Base-by-base conservation (phyloP, 1,284 basidiomycete genomes). In the Microbotryomycetes sp. region DNA sequence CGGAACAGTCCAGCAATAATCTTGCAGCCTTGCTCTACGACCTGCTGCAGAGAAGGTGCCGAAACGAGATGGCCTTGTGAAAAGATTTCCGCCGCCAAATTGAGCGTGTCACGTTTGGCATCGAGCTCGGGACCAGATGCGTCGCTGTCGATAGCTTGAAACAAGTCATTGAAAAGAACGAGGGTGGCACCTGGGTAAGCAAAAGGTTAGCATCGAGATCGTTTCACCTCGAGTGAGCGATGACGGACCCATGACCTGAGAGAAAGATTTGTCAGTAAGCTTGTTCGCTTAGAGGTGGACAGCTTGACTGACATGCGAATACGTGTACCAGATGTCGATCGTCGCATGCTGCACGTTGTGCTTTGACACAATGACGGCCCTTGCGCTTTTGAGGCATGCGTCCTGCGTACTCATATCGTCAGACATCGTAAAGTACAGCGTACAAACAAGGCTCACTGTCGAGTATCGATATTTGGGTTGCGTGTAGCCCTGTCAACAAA, bases 151-250 rank as follows among this genome's bases (percentile, higher is more conserved):
- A 69, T 69, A 4, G 68, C 60, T 30, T 67, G 65, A 53, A 69
- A 69, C 28, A 69, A 58, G 50, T 69, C 66, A 47, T 64, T 64
- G 54, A 69, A 69, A 3, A 69, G 61, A 22, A 69, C 68, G 16
- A 69, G 54, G 7, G 63, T 56, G 1, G 68, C 68, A 12, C 67
- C 67, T 28, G 67, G 58, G 7, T n/a, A n/a, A n/a, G n/a, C n/a
- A n/a, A n/a, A n/a, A n/a, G n/a, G n/a, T n/a, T n/a, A n/a, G n/a
- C n/a, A n/a, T n/a, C n/a, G n/a, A n/a, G n/a, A n/a, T n/a, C n/a
- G n/a, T n/a, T n/a, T n/a, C n/a, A n/a, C n/a, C n/a, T n/a, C n/a
- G n/a, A n/a, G n/a, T n/a, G n/a, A n/a, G n/a, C n/a, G n/a, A n/a
- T n/a, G n/a, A n/a, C n/a, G n/a, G n/a, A n/a, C n/a, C n/a, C n/a